Base-by-base conservation (phyloP, 306 rosid species). In the Macrotyloma uniflorum region DNA sequence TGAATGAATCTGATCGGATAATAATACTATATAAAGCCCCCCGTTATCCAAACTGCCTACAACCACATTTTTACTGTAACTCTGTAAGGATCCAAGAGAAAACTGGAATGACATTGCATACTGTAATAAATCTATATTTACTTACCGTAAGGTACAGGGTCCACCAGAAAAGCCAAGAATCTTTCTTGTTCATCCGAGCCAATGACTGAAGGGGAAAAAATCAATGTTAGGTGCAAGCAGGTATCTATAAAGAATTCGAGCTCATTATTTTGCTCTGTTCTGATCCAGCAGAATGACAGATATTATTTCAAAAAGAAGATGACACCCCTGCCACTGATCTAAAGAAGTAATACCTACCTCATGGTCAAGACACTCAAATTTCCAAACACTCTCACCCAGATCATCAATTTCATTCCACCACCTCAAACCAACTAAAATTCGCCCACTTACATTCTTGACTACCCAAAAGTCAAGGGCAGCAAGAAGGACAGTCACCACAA, bases 331-430 rank as follows among this genome's bases (percentile, higher is more conserved):
- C 79, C 26, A 67, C 49, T 1, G 47, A 66, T 23, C 55, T n/a
- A 51, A 28, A 40, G 16, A 76, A 59, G 70, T 5, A 77, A 76
- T 11, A 82, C 89, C 11, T 69, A 91, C 99, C 93, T 95, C 99
- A 35, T 94, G 97, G 76, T 94, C 98, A 74, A 94, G 98, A 86
- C 96, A 91, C 82, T 94, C 98, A 87, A 94, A 94, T 76, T 88
- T 95, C 98, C 99, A 95, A 9, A 95, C 93, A 76, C 99, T 95
- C 88, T 95, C 99, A 24, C 98, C 99, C 74, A 91, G 84, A 88
- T 95, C 99, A 83, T 95, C 83, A 63, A 93, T 96, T 78, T 96
- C 99, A 87, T 96, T 96, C 98, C 99, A 96, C 99, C 99, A 96
- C 87, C 99, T 91, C 90, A 96, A 79, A 51, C 99, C 99, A 80